These are phyloP conservation scores for Cyberlindnera mrakii DNA, from an alignment of 805 yeast genomes.

Conservation along the genomic window DNA sequence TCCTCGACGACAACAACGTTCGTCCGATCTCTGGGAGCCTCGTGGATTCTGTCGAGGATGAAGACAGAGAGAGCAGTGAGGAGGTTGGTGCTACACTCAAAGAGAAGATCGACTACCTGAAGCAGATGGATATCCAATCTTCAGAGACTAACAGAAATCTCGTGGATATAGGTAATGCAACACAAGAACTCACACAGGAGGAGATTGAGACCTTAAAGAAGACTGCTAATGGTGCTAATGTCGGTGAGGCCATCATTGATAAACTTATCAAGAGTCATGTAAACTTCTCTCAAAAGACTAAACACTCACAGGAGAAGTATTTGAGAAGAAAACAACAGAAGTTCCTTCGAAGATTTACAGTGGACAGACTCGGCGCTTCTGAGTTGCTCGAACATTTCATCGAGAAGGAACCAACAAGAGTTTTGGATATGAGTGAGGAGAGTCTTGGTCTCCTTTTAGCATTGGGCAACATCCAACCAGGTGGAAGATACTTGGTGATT, in stretches of 20 bases:
- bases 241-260: constrained; percentile 75
- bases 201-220: constrained; percentile 82
- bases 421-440: constrained; percentile 81
- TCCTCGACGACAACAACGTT: constrained; percentile 49
- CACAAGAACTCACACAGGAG: constrained; percentile 68
- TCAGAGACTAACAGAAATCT: constrained; percentile 63
- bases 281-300: constrained; percentile 83
- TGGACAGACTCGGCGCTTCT: constrained; percentile 67
- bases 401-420: constrained; percentile 61
- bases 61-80: constrained; percentile 15
- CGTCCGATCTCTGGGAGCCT: constrained; percentile 38
- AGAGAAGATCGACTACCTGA: constrained; percentile 22
- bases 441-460: constrained; percentile 71
- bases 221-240: constrained; percentile 50
- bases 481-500: constrained; percentile 79
- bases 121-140: constrained; percentile 30
- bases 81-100: constrained; percentile 19
- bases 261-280: constrained; percentile 78
- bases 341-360: constrained; percentile 78
- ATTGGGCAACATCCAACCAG: constrained; percentile 78
- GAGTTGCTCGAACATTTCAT: constrained; percentile 66
- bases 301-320: constrained; percentile 87
- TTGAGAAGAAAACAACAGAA: constrained; percentile 87
- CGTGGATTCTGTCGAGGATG: constrained; percentile 26
- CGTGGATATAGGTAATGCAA: constrained; percentile 58